Evolutionary conservation across 768 basidiomycete genomes (phyloP), one percentile per base, ranked within the genome.

Genomic region (Candolleomyces efflorescens): DNA sequence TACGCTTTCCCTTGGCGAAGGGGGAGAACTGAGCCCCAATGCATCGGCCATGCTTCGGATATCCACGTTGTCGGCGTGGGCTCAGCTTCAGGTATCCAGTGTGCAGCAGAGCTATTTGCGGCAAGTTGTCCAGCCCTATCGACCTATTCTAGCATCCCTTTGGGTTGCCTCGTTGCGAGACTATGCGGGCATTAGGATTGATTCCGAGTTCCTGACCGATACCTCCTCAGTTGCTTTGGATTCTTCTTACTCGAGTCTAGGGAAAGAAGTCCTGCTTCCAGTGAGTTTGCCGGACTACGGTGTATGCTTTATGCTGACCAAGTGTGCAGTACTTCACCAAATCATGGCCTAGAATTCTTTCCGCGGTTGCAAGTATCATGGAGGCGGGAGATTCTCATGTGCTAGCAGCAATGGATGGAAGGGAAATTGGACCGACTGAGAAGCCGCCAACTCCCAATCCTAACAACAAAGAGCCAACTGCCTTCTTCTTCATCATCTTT

Each of bases 11-110:
- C 79, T 97, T 18, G 96, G 96, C 1, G 92, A 93, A 60, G 84
- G 91, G 0, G 85, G 84, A 17, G 87, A 96, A 66, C 77, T 95
- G 11, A 92, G 93, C 59, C 91, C 95, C 3, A 98, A 98, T 64
- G 96, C 95, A 3, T 91, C 94, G 0, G 89, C 94, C 39, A 96
- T 97, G 92, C 74, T 99, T 50, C 83, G 93, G 54, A 90, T 98
- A 23, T 94, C 95, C 1, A 90, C 92, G 0, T 75, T 98, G 38
- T 90, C 94, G 1, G 96, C 95, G 0, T 99, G 96, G 96, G 95
- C 95, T 6, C 89, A 96, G 67, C 77, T 99, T 15, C 84, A 93
- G 66, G 82, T 93, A 3, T 86, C 95, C 2, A 87, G 89, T 54
- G 69, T 78, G 0, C 78, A 83, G 32, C 92, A 94, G 65, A 63